Evolutionary conservation across 2,329 filamentous ascomycete genomes (phyloP), one percentile per base, ranked within the genome.

Genomic region (Fusarium sarcochroum): DNA sequence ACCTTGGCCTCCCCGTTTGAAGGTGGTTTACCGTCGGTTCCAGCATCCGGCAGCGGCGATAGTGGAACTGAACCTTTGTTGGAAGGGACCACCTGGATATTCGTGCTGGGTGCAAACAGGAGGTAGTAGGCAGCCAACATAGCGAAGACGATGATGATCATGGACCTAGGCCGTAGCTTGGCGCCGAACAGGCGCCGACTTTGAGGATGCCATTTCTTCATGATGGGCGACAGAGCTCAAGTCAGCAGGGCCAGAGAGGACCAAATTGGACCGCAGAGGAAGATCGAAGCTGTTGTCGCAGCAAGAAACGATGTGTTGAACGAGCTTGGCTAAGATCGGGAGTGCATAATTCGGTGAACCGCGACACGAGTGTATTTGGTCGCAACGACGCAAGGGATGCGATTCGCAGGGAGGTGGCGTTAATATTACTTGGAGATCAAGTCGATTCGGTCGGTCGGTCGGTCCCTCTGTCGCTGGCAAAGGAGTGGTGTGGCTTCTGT

Each of bases 101-200:
- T 73, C 11, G 76, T 71, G 15, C 72, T 63, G 15, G 79, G 76
- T 20, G 75, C 76, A 62, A 83, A 78, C 20, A 84, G 64, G 42
- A 84, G 66, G 70, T 80, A 82, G 69, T 84, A 85, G 34, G 82
- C 76, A n/a, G 79, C 77, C 20, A 81, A 67, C 35, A 79, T 72
- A 30, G 80, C 80, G 21, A 84, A 58, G 32, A 76, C 75, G 23
- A 84, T 73, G 35, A 84, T 68, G 11, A 85, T 66, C 30, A 85
- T 66, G 38, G 80, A 76, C 72, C 79, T 82, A 54, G 82, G 80
- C 60, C 82, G 77, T 45, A 81, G 76, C 56, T 81, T 75, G 66
- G 76, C 70, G 59, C 75, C 66, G 51, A 77, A 66, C 52, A 74
- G 70, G 53, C 76, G 77, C 57, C 75, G 66, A 30, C 62, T 69